Evolutionary conservation across 257 asterid genomes (phyloP), one percentile per base, ranked within the genome.

Genomic region (Handroanthus guayacan): DNA sequence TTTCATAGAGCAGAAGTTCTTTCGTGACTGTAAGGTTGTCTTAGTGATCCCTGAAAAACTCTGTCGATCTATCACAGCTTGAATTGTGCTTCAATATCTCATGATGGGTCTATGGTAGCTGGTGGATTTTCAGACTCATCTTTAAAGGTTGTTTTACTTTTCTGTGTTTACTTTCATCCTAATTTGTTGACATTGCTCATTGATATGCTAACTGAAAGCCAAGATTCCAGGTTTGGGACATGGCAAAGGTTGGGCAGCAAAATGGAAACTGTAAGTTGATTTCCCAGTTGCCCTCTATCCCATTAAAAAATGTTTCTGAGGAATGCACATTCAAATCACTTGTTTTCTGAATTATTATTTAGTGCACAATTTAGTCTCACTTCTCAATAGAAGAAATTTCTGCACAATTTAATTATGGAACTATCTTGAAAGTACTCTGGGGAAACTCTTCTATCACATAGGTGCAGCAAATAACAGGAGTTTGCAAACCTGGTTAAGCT

Each of bases 51-150:
- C 55, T 37, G 61, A 60, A 48, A 73, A 72, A 47, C 66, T 74
- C n/a, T 81, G 9, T 47, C 10, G 31, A 45, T 60, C 18, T 74
- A 10, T 61, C 25, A 54, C 81, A 94, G 98, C 76, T 78, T 95
- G 81, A 95, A 90, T 79, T 92, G 96, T 82, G 96, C 97, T 75
- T 90, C 99, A 63, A 93, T 93, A 84, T 91, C 98, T 76, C 91
- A 89, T 68, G 99, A 95, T 83, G 99, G 99, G 58, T 91, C 99
- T 58, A 82, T 95, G 79, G 89, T 93, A 80, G 98, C 96, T 73
- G 99, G 97, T 85, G 99, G 98, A 77, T 95, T 95, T 87, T 95
- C 99, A 18, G 99, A 95, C 82, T 93, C 99, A 50, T 91, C 99
- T 34, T 84, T 95, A 36, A 95, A 93, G 98, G 99, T 90, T 79